These are phyloP conservation scores for Tuber borchii DNA, from an alignment of 495 filamentous ascomycete genomes.

Conservation along the genomic window DNA sequence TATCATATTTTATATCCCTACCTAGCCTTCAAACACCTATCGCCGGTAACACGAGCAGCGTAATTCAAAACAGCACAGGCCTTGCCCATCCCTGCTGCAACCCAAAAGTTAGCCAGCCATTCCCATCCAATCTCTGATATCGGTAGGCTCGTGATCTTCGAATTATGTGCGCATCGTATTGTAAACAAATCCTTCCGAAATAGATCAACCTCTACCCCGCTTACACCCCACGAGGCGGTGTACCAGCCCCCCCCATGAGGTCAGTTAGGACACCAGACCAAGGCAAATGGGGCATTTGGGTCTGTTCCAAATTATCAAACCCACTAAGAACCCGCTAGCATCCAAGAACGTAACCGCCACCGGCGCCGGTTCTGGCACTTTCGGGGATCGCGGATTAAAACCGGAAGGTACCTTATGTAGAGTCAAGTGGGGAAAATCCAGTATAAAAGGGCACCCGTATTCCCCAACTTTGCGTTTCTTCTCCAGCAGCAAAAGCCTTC, in stretches of 20 bases:
- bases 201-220: background rate
- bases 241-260: background rate
- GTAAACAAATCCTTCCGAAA: background rate
- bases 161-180: background rate
- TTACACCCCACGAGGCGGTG: background rate
- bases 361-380: background rate
- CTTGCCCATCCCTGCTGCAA: background rate
- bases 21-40: background rate
- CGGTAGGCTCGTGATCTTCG: background rate
- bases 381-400: background rate
- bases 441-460: constrained; percentile 19
- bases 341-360: background rate
- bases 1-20: background rate
- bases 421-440: background rate
- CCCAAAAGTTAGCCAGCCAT: background rate
- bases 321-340: background rate
- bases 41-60: background rate
- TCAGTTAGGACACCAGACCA: background rate
- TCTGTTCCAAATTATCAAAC: background rate
- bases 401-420: background rate
- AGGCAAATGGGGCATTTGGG: background rate
- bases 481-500: constrained; percentile 13
- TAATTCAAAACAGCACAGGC: background rate
- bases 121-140: background rate
- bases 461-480: background rate